These are phyloP conservation scores for Aspergillus clavatus DNA, from an alignment of 2,329 filamentous ascomycete genomes.

Conservation along the genomic window DNA sequence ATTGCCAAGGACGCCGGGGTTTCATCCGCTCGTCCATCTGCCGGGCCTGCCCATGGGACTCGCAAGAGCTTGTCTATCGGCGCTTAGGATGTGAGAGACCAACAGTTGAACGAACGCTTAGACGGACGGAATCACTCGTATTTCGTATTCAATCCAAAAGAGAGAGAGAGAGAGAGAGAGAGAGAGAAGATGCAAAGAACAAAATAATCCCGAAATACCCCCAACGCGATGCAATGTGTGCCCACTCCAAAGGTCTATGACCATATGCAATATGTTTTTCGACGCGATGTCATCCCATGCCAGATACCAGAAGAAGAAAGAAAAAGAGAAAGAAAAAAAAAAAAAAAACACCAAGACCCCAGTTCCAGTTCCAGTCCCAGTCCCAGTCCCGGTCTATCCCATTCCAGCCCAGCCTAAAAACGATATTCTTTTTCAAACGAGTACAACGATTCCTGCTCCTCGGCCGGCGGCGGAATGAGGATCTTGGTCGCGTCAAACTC, in stretches of 20 bases:
- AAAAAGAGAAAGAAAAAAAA: not conserved
- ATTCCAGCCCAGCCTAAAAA: slow-evolving; percentile 1
- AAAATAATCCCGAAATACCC: not conserved
- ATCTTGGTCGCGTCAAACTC: slow-evolving; percentile 35
- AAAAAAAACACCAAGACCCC: not conserved
- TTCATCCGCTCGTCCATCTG: no score
- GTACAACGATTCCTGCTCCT: slow-evolving; percentile 21
- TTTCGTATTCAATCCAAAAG: no score
- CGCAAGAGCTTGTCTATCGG: no score
- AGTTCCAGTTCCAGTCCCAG: not conserved
- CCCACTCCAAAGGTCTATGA: not conserved
- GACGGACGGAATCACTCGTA: no score
- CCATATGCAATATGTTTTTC: not conserved
- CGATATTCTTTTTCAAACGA: slow-evolving; percentile 21
- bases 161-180: no score
- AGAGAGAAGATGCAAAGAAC: no score
- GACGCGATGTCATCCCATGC: not conserved
- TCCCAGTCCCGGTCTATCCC: not conserved
- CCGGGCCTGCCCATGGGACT: no score
- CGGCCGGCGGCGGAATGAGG: slow-evolving; percentile 24
- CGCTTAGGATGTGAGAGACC: no score
- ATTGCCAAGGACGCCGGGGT: not conserved
- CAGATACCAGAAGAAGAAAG: no score
- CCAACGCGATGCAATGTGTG: not conserved
- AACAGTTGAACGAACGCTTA: no score